Evolutionary conservation across 2,329 filamentous ascomycete species (phyloP), one percentile per base, ranked within the genome.

Genomic region (Fusarium verticillioides): DNA sequence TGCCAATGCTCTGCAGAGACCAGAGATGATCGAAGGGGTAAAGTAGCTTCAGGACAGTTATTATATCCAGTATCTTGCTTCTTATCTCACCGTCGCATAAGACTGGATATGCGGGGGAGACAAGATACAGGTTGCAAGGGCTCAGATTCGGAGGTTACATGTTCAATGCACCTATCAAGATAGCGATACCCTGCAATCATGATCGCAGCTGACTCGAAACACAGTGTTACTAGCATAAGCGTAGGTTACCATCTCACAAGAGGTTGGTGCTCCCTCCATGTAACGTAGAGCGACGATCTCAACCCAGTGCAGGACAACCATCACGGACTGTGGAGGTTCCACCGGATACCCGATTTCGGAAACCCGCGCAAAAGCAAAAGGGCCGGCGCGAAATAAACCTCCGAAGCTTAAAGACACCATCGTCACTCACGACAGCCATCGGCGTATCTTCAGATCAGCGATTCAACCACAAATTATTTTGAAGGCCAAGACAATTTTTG

Each of bases 401-500:
- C 63, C 63, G 65, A 39, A 21, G 50, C 7, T 28, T 8, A 9
- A 43, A 52, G 28, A 37, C 18, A 19, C 18, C 34, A 53, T 37
- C 34, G 23, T 37, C 32, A 53, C 34, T 37, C 18, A 53, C 9
- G 8, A 2, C n/a, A 52, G n/a, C 47, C 30, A 36, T 15, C 18
- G 5, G 18, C 34, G 4, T 7, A n/a, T n/a, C 8, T 3, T 10
- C 1, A 12, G 1, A 8, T 32, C 4, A 9, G 4, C 10, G 9
- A 12, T 16, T 15, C 23, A 19, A 5, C 7, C 1, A 12, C 9
- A 2, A 26, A 28, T 28, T 12, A 4, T 15, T 7, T 0, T 7
- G 13, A 0, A 1, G 28, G 9, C 4, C 5, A 0, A 4, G 8
- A 0, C 3, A 4, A 0, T 7, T 34, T 7, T 2, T 4, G 1